Percentiles rank a stretch among this genome's conserved stretches.
Conservation (phyloP, 345 rosid species). For the Eucalyptus curtisii region DNA sequence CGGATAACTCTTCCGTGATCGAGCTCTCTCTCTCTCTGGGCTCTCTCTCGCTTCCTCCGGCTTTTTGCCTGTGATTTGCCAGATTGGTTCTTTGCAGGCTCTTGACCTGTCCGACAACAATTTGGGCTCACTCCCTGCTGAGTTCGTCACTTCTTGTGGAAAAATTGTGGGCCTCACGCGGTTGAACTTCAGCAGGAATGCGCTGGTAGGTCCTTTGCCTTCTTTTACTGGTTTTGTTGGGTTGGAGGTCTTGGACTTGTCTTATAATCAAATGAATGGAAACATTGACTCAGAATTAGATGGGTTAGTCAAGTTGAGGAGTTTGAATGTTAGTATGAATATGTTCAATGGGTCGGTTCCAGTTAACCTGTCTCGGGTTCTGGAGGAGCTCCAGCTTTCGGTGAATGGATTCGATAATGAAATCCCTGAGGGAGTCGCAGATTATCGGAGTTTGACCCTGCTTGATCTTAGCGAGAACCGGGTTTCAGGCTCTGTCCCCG, state of each 20-base stretch:
- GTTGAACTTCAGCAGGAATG: conserved; percentile 49
- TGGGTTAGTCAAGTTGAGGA: conserved; percentile 34
- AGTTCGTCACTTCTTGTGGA: conserved; percentile 31
- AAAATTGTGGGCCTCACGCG: conserved; percentile 18
- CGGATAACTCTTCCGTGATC: conserved; percentile 9
- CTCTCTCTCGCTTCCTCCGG: conserved; percentile 21
- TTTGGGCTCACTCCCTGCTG: conserved; percentile 32
- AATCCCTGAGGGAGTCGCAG: conserved; percentile 29
- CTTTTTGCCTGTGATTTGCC: conserved; percentile 33
- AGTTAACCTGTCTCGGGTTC: conserved; percentile 10
- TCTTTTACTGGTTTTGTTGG: conserved; percentile 28
- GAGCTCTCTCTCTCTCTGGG: conserved; percentile 32
- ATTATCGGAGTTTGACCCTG: conserved; percentile 13
- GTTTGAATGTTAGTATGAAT: conserved; percentile 41
- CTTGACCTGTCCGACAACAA: conserved; percentile 49
- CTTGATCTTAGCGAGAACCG: conserved; percentile 44
- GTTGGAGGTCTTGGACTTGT: conserved; percentile 49
- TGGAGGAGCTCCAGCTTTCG: conserved; percentile 39
- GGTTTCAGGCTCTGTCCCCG: conserved; percentile 37
- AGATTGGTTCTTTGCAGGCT: conserved; percentile 35
- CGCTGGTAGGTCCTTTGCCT: conserved; percentile 27
- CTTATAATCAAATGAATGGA: conserved; percentile 27
- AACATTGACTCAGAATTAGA: conserved; percentile 22
- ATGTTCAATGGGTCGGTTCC: conserved; percentile 23
- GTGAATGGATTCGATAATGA: conserved; percentile 9